These are phyloP conservation scores for Jimgerdemannia flammicorona DNA, from an alignment of 192 early-diverging fungal species.

Conservation along the genomic window DNA sequence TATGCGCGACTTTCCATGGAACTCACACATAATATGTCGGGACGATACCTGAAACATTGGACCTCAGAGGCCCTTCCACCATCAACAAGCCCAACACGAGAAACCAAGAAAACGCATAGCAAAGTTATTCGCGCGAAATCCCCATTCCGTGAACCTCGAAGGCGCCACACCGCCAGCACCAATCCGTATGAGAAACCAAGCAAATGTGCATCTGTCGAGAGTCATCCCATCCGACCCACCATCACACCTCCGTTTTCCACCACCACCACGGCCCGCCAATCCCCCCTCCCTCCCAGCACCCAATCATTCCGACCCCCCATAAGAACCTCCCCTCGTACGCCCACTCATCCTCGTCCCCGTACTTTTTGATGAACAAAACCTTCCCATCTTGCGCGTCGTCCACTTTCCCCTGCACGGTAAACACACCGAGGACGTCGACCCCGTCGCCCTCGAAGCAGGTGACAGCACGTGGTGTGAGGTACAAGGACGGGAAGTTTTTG, in stretches of 20 bases:
- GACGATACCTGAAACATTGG: no score
- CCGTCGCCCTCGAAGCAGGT: conserved; percentile 32
- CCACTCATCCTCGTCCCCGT: conserved; percentile 30
- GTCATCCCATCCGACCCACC: background rate
- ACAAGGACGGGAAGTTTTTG: conserved; percentile 12
- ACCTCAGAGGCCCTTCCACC: no score
- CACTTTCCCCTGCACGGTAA: conserved; percentile 23
- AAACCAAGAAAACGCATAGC: no score
- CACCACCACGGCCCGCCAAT: conserved; percentile 39
- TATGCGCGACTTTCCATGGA: no score
- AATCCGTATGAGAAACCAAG: no score
- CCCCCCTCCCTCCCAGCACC: conserved; percentile 33
- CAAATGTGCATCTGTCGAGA: no score
- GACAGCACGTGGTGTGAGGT: conserved; percentile 19
- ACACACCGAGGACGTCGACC: conserved; percentile 23
- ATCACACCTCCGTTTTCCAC: conserved; percentile 20
- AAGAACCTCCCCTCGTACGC: conserved; percentile 31
- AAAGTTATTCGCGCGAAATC: no score
- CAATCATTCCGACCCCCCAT: conserved; percentile 27
- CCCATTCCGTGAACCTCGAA: no score
- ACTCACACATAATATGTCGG: no score
- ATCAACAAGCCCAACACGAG: no score
- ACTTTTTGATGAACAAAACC: conserved; percentile 31
- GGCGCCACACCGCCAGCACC: no score
- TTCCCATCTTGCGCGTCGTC: conserved; percentile 33